These are phyloP conservation scores for Millerozyma miso DNA, from an alignment of 805 yeast genomes.

Conservation along the genomic window DNA sequence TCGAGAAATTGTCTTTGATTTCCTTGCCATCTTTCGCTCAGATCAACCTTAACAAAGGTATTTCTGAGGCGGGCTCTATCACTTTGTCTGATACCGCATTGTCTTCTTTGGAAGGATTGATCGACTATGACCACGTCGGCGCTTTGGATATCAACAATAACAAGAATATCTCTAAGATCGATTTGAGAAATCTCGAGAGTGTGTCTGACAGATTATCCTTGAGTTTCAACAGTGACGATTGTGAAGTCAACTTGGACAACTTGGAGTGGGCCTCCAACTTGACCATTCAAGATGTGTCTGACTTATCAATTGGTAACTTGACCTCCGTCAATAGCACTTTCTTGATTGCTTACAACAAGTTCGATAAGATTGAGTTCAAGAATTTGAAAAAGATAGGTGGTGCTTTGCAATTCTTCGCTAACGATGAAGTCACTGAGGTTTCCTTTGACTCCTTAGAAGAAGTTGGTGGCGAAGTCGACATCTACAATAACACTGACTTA, in stretches of 20 bases:
- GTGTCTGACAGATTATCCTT: constrained; percentile 34
- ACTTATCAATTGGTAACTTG: constrained; percentile 29
- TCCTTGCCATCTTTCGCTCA: constrained; percentile 40
- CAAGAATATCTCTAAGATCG: constrained; percentile 36
- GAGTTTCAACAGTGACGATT: constrained; percentile 37
- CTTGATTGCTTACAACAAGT: constrained; percentile 36
- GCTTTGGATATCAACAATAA: constrained; percentile 39
- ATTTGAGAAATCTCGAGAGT: constrained; percentile 26
- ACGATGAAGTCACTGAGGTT: constrained; percentile 35
- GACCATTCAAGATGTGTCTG: constrained; percentile 38
- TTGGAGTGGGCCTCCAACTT: constrained; percentile 41
- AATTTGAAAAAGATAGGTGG: constrained; percentile 33
- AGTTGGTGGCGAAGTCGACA: constrained; percentile 39
- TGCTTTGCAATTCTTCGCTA: constrained; percentile 38
- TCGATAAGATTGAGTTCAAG: constrained; percentile 26
- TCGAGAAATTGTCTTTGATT: constrained; percentile 29
- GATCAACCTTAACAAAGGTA: constrained; percentile 33
- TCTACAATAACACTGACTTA: constrained; percentile 39
- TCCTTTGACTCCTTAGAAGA: constrained; percentile 24
- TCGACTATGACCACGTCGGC: constrained; percentile 27
- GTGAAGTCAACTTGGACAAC: constrained; percentile 28
- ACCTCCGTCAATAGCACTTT: constrained; percentile 39
- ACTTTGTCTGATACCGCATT: constrained; percentile 41
- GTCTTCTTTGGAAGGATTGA: constrained; percentile 29
- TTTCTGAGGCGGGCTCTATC: constrained; percentile 29